phyloP scores from a whole-genome alignment of 805 yeast genomes.

The Ogataea philodendri region DNA sequence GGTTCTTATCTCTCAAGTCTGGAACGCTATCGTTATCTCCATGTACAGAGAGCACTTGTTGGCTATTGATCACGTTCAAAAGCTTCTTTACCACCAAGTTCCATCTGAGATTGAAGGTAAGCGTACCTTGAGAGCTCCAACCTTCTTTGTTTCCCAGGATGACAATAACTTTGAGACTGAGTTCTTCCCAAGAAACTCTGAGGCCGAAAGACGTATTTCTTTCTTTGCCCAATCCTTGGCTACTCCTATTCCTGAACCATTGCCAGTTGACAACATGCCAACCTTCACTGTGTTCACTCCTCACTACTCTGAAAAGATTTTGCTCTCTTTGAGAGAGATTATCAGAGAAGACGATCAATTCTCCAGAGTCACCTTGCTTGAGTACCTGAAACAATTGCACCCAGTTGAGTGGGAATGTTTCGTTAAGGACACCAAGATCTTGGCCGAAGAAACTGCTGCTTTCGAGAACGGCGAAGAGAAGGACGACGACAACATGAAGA shows the following conservation, averaged over 20 bases:
- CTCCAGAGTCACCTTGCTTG: conserved; percentile 90
- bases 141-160: conserved; percentile 97
- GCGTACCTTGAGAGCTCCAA: conserved; percentile 97
- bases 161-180: conserved; percentile 93
- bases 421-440: conserved; percentile 90
- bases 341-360: conserved; percentile 96
- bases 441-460: conserved; percentile 92
- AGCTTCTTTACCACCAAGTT: conserved; percentile 95
- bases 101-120: conserved; percentile 98
- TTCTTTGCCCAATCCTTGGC: conserved; percentile 99
- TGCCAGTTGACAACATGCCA: conserved; percentile 99
- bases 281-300: conserved; percentile 96
- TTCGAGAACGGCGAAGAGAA: conserved; percentile 62
- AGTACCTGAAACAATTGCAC: conserved; percentile 90
- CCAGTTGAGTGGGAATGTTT: conserved; percentile 98
- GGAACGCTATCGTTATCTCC: conserved; percentile 98
- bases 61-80: conserved; percentile 98
- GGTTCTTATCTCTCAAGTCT: conserved; percentile 95
- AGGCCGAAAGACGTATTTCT: conserved; percentile 98
- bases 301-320: conserved; percentile 92
- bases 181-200: conserved; percentile 95
- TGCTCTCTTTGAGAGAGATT: conserved; percentile 90
- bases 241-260: conserved; percentile 97
- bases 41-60: conserved; percentile 99
- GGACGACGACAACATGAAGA: conserved; percentile 65